phyloP scores from a whole-genome alignment of 2,329 filamentous ascomycete species.

The Pseudonectria foliicola region DNA sequence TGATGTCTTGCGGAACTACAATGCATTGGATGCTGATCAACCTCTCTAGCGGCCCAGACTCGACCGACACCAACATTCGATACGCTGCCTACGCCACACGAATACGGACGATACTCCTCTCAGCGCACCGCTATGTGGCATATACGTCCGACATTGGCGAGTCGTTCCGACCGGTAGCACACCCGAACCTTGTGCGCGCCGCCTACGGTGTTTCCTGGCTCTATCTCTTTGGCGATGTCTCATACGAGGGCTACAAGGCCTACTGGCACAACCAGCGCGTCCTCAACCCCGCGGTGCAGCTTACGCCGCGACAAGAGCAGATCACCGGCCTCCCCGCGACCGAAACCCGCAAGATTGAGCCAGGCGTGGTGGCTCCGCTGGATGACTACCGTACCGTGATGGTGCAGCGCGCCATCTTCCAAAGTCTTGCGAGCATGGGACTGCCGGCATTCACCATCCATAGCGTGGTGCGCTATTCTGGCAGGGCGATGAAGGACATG shows the following conservation, averaged over 20 bases:
- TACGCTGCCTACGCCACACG: slow-evolving; percentile 91
- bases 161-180: slow-evolving; percentile 87
- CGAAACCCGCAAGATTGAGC: slow-evolving; percentile 23
- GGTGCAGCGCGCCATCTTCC: slow-evolving; percentile 85
- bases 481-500: slow-evolving; percentile 71
- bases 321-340: slow-evolving; percentile 36
- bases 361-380: slow-evolving; percentile 55
- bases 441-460: slow-evolving; percentile 91
- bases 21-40: slow-evolving; percentile 5
- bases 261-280: slow-evolving; percentile 79
- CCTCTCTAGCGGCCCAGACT: slow-evolving; percentile 47
- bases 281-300: slow-evolving; percentile 58
- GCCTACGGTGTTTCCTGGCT: slow-evolving; percentile 92
- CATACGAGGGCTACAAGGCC: slow-evolving; percentile 90
- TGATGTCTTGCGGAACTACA: slow-evolving; percentile 4
- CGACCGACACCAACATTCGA: slow-evolving; percentile 76
- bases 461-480: slow-evolving; percentile 83
- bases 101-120: slow-evolving; percentile 77
- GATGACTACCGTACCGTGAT: slow-evolving; percentile 91
- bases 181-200: slow-evolving; percentile 70
- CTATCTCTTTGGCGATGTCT: slow-evolving; percentile 85
- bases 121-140: slow-evolving; percentile 90
- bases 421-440: slow-evolving; percentile 86
- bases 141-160: slow-evolving; percentile 97
- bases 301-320: slow-evolving; percentile 43